Evolutionary conservation across 495 filamentous ascomycete species (phyloP).

Genomic region (Trichocladium uniseriatum): DNA sequence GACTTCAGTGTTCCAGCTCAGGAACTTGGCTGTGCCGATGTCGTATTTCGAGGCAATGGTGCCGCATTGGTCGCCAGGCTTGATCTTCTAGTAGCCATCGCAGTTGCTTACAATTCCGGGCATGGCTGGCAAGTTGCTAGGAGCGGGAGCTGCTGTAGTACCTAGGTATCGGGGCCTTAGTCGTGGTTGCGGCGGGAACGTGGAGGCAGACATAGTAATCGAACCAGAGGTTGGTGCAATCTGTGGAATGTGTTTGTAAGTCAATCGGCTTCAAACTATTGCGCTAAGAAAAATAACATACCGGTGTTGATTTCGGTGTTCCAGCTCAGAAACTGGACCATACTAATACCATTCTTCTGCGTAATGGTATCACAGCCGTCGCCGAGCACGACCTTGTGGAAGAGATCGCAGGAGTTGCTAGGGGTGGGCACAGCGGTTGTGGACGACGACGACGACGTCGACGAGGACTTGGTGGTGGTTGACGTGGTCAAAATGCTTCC

Average conservation of each 20-base stretch:
- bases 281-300: too few relatives aligned
- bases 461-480: neutral
- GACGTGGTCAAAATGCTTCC: neutral
- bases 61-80: slow-evolving; percentile 31
- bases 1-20: slow-evolving; percentile 27
- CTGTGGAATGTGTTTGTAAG: slow-evolving; percentile 5
- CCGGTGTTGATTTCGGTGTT: slow-evolving; percentile 32
- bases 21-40: slow-evolving; percentile 24
- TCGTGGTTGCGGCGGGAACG: neutral
- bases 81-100: neutral
- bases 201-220: slow-evolving; percentile 13
- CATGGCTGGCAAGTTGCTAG: neutral
- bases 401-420: slow-evolving; percentile 29
- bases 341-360: slow-evolving; percentile 17
- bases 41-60: slow-evolving; percentile 24
- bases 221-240: slow-evolving; percentile 8
- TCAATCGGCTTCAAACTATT: slow-evolving; percentile 30
- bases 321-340: slow-evolving; percentile 24
- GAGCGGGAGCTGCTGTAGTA: too few relatives aligned
- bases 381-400: slow-evolving; percentile 31
- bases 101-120: neutral
- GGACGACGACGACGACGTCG: neutral
- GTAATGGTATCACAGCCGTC: slow-evolving; percentile 37
- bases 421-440: neutral
- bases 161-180: too few relatives aligned